Evolutionary conservation across 2,329 filamentous ascomycete species (phyloP).

Genomic region (Westerdykella ornata): DNA sequence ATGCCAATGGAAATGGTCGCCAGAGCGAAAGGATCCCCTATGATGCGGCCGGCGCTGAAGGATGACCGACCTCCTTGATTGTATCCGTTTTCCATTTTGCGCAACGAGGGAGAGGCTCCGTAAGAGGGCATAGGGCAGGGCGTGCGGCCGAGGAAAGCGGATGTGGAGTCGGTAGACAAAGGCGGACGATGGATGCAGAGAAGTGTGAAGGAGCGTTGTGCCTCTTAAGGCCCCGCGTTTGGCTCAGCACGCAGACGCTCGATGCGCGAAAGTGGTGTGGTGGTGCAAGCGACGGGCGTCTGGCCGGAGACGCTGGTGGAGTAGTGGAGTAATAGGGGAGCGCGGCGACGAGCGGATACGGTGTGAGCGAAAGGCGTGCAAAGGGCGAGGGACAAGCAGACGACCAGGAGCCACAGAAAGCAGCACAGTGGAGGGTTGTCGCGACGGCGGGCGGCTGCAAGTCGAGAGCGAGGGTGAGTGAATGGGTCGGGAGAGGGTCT

Average conservation of each 20-base stretch:
- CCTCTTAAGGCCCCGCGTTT: constrained; percentile 7
- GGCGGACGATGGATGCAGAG: neutral
- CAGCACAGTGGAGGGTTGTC: constrained; percentile 6
- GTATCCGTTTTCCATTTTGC: constrained; percentile 69
- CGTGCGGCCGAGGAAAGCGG: neutral
- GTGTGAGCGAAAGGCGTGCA: neutral
- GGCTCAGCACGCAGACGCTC: too few species aligned
- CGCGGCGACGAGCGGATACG: neutral
- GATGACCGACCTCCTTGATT: constrained; percentile 38
- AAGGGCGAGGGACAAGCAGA: constrained; percentile 4
- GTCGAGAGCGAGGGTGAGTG: constrained; percentile 11
- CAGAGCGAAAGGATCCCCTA: constrained; percentile 93
- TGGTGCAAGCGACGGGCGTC: constrained; percentile 8
- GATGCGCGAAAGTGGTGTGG: neutral
- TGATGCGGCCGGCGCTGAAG: constrained; percentile 78
- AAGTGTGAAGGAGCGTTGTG: constrained; percentile 13
- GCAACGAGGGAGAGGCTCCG: constrained; percentile 69
- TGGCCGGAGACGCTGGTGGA: constrained; percentile 14
- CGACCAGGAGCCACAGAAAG: constrained; percentile 8
- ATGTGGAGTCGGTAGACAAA: constrained; percentile 2
- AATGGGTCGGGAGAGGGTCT: neutral
- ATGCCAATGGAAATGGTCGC: constrained; percentile 87
- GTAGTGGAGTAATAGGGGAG: neutral
- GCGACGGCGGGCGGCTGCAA: neutral
- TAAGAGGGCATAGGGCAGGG: constrained; percentile 60